phyloP scores from a whole-genome alignment of 2,329 filamentous ascomycete genomes.

The Aspergillus ochraceus region DNA sequence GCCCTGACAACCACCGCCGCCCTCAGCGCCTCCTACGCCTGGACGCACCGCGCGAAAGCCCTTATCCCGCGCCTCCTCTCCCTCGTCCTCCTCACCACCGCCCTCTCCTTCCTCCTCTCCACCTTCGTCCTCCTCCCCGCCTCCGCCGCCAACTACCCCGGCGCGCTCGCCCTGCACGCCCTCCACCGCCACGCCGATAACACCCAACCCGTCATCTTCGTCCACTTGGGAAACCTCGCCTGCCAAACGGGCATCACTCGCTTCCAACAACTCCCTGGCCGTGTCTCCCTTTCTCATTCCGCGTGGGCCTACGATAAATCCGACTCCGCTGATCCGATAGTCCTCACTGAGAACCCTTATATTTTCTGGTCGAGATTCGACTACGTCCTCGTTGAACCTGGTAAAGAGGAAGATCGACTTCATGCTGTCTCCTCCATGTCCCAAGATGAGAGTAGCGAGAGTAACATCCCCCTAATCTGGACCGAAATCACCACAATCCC shows the following conservation, averaged over 20 bases:
- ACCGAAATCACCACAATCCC: slow-evolving; percentile 50
- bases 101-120: slow-evolving; percentile 61
- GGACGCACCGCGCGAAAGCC: slow-evolving; percentile 64
- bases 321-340: slow-evolving; percentile 41
- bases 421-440: background rate
- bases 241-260: slow-evolving; percentile 65
- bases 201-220: slow-evolving; percentile 32
- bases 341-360: slow-evolving; percentile 45
- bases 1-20: slow-evolving; percentile 76
- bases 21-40: slow-evolving; percentile 70
- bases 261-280: slow-evolving; percentile 50
- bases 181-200: slow-evolving; percentile 36
- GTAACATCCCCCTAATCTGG: slow-evolving; percentile 49
- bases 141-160: slow-evolving; percentile 90
- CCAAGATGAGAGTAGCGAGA: too few species aligned
- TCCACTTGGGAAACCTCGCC: slow-evolving; percentile 62
- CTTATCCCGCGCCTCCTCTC: slow-evolving; percentile 56
- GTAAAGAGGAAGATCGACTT: slow-evolving; percentile 21
- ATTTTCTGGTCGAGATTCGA: slow-evolving; percentile 61
- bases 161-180: slow-evolving; percentile 69
- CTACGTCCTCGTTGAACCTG: slow-evolving; percentile 56
- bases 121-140: slow-evolving; percentile 71
- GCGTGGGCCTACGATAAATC: slow-evolving; percentile 63
- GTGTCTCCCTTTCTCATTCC: slow-evolving; percentile 13
- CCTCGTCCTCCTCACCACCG: slow-evolving; percentile 56